A percentile compares a stretch with the other conserved stretches of the same genome.
These are phyloP conservation scores for Middelhovenomyces tepae DNA, from an alignment of 805 yeast species.

Conservation along the genomic window DNA sequence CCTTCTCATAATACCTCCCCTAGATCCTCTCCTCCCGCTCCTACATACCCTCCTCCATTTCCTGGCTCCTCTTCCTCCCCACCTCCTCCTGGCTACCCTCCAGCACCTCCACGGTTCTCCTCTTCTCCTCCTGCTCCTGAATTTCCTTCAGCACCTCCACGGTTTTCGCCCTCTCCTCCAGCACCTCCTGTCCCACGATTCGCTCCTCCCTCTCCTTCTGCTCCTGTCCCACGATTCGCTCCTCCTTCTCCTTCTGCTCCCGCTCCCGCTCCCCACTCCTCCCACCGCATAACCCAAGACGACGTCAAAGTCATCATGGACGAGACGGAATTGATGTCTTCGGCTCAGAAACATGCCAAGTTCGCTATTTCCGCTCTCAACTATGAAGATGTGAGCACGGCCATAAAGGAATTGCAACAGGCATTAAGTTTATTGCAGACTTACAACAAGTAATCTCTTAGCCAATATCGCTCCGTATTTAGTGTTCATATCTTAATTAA, in stretches of 20 bases:
- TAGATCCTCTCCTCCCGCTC: not conserved
- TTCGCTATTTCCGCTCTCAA: constrained; percentile 67
- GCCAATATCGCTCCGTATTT: too few species aligned
- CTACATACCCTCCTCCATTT: constrained; percentile 3
- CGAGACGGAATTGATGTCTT: constrained; percentile 29
- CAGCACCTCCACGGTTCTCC: constrained; percentile 11
- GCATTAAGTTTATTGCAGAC: constrained; percentile 35
- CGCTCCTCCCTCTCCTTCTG: constrained; percentile 5
- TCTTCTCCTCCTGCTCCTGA: constrained; percentile 11
- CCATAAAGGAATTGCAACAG: constrained; percentile 42
- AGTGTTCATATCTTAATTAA: too few species aligned
- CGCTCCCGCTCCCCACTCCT: constrained; percentile 6
- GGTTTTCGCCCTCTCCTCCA: constrained; percentile 9
- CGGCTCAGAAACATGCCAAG: constrained; percentile 55
- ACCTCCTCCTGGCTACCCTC: constrained; percentile 12
- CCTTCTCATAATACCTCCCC: constrained; percentile 9
- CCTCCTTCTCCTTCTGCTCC: constrained; percentile 9
- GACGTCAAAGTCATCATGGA: constrained; percentile 24
- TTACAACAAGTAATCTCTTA: too few species aligned
- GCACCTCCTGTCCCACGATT: constrained; percentile 9
- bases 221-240: not conserved
- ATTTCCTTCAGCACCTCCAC: constrained; percentile 10
- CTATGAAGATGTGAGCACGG: constrained; percentile 62
- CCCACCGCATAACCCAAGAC: constrained; percentile 12
- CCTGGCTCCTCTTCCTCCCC: constrained; percentile 9